Evolutionary conservation across 176 grass and related monocot species (phyloP).

Genomic region (barley (Hordeum vulgare)): DNA sequence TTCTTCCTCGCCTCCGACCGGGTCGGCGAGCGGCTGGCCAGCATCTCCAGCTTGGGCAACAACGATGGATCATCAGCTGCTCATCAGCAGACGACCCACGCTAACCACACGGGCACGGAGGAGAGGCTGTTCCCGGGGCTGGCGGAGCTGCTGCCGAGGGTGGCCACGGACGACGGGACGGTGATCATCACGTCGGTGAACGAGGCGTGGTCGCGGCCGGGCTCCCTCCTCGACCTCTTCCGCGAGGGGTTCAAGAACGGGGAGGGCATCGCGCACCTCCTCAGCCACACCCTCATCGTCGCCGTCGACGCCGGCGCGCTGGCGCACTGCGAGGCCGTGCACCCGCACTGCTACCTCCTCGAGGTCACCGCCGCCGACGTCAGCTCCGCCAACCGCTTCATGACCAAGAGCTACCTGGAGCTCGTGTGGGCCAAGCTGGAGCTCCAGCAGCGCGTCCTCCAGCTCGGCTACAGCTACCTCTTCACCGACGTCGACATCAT

Average conservation of each 20-base stretch:
- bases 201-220: constrained; percentile 48
- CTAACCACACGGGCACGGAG: not conserved
- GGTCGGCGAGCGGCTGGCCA: constrained; percentile 4
- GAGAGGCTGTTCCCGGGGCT: constrained; percentile 9
- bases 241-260: constrained; percentile 55
- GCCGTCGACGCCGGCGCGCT: constrained; percentile 46
- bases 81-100: not conserved
- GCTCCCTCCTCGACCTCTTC: constrained; percentile 55
- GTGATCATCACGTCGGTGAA: constrained; percentile 70
- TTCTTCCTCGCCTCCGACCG: constrained; percentile 39
- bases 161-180: constrained; percentile 44
- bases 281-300: constrained; percentile 51
- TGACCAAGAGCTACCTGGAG: constrained; percentile 46
- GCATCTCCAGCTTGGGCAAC: not conserved
- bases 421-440: constrained; percentile 56
- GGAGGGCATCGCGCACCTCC: constrained; percentile 30
- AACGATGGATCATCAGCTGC: not conserved
- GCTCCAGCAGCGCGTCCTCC: constrained; percentile 40
- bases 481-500: constrained; percentile 59
- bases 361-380: constrained; percentile 7
- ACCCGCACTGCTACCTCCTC: constrained; percentile 55
- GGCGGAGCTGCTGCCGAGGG: constrained; percentile 31
- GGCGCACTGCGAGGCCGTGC: constrained; percentile 42
- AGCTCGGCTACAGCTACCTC: constrained; percentile 69
- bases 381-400: constrained; percentile 28